Percentiles rank a stretch among this genome's conserved stretches.
Conservation (phyloP, 805 yeast species). For the Naumovozyma baii region DNA sequence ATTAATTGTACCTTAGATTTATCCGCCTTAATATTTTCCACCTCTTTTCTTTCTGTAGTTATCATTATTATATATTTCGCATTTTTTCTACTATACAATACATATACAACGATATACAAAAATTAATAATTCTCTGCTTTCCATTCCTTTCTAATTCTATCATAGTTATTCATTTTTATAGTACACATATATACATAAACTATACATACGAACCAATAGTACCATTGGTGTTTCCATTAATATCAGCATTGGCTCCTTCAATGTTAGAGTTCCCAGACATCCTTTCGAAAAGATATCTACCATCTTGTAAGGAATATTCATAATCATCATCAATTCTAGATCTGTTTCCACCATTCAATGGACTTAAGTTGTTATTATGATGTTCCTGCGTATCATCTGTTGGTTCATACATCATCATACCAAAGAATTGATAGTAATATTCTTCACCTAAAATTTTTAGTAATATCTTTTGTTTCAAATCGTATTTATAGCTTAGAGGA, state of each 20-base stretch:
- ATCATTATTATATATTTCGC: background rate
- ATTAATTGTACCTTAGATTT: background rate
- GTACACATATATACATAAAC: no score
- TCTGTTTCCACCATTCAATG: constrained; percentile 5
- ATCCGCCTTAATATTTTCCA: no score
- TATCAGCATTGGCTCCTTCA: constrained; percentile 3
- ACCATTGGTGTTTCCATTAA: background rate
- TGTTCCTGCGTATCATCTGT: constrained; percentile 1
- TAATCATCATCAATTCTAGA: constrained; percentile 36
- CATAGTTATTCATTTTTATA: no score
- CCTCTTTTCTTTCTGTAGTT: background rate
- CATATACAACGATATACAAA: background rate
- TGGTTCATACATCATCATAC: constrained; percentile 25
- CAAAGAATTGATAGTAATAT: constrained; percentile 28
- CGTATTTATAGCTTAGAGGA: constrained; percentile 21
- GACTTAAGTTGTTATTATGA: background rate
- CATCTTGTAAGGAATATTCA: constrained; percentile 29
- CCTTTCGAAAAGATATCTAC: constrained; percentile 26
- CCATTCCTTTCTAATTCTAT: no score
- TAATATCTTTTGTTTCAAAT: constrained; percentile 24
- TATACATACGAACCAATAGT: background rate
- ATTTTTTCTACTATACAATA: background rate
- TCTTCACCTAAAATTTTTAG: constrained; percentile 26
- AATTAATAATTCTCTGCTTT: background rate
- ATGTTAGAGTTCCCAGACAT: constrained; percentile 19